A percentile compares a stretch with the other conserved stretches of the same genome.
These are phyloP conservation scores for Cercospora nicotianae DNA, from an alignment of 2,329 filamentous ascomycete genomes.

Conservation along the genomic window DNA sequence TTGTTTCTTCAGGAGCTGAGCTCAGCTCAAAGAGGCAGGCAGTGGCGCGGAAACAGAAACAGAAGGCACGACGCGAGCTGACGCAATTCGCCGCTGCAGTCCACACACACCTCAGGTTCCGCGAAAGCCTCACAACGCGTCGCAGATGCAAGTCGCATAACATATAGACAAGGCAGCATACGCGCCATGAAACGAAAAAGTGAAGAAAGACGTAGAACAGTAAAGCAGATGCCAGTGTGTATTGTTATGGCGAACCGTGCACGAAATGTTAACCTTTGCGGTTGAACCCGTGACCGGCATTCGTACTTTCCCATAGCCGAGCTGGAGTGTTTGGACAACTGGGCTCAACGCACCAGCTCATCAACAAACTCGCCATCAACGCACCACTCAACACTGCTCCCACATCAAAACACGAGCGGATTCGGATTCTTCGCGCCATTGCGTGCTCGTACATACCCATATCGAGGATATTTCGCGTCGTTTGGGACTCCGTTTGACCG, in stretches of 20 bases:
- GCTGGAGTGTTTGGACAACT: slow-evolving; percentile 11
- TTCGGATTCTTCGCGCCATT: slow-evolving; percentile 4
- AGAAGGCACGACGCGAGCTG: not conserved
- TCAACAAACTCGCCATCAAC: slow-evolving; percentile 20
- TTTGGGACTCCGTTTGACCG: slow-evolving; percentile 12
- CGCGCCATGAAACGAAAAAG: not conserved
- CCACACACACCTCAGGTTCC: not conserved
- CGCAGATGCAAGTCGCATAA: not conserved
- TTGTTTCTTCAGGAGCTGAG: not conserved
- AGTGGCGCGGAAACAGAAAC: not conserved
- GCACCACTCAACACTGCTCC: slow-evolving; percentile 10
- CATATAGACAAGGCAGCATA: not conserved
- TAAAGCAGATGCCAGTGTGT: not conserved
- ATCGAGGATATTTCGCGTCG: slow-evolving; percentile 13
- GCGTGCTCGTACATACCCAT: slow-evolving; percentile 24
- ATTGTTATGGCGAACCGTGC: not conserved
- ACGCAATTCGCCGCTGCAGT: not conserved
- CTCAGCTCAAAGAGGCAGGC: not conserved
- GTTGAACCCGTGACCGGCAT: not conserved
- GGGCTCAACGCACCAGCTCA: slow-evolving; percentile 11
- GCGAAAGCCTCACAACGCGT: not conserved
- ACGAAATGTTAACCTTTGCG: not conserved
- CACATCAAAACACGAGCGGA: slow-evolving; percentile 2
- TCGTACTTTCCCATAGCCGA: slow-evolving; percentile 2
- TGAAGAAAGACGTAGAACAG: not conserved